Evolutionary conservation across 768 basidiomycete genomes (phyloP).

Genomic region (Asterophora parasitica): DNA sequence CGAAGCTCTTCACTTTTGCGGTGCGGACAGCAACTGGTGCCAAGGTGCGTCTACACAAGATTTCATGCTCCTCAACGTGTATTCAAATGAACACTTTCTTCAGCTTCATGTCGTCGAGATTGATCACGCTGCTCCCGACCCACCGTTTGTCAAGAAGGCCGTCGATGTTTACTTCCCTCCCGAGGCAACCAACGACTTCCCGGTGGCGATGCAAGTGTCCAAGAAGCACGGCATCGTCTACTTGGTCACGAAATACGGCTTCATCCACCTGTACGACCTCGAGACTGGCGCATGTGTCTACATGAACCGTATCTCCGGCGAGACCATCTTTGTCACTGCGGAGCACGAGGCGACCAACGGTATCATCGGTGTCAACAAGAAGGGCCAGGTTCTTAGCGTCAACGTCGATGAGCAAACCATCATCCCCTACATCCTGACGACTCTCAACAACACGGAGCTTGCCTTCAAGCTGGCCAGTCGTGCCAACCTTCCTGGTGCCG

Average conservation of each 20-base stretch:
- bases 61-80: neutral
- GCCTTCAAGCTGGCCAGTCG: constrained; percentile 97
- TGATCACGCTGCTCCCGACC: constrained; percentile 89
- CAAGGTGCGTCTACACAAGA: constrained; percentile 52
- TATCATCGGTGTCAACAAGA: constrained; percentile 99
- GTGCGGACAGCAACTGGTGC: constrained; percentile 96
- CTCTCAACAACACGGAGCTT: constrained; percentile 94
- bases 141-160: constrained; percentile 93
- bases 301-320: constrained; percentile 99
- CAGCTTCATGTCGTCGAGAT: constrained; percentile 98
- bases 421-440: constrained; percentile 90
- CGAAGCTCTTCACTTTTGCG: constrained; percentile 93
- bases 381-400: constrained; percentile 96
- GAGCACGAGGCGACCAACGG: constrained; percentile 92
- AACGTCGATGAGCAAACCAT: constrained; percentile 95
- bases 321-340: constrained; percentile 98
- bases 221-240: constrained; percentile 95
- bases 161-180: constrained; percentile 99
- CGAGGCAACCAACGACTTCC: constrained; percentile 97
- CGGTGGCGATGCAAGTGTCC: constrained; percentile 99
- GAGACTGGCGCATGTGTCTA: constrained; percentile 97
- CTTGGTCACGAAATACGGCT: constrained; percentile 97
- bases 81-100: constrained; percentile 5
- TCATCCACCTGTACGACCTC: constrained; percentile 98
- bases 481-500: constrained; percentile 94